A percentile compares a stretch with the other conserved stretches of the same genome.
Conservation (phyloP, 2,329 filamentous ascomycete species). For the Teratosphaeria epicoccoides region DNA sequence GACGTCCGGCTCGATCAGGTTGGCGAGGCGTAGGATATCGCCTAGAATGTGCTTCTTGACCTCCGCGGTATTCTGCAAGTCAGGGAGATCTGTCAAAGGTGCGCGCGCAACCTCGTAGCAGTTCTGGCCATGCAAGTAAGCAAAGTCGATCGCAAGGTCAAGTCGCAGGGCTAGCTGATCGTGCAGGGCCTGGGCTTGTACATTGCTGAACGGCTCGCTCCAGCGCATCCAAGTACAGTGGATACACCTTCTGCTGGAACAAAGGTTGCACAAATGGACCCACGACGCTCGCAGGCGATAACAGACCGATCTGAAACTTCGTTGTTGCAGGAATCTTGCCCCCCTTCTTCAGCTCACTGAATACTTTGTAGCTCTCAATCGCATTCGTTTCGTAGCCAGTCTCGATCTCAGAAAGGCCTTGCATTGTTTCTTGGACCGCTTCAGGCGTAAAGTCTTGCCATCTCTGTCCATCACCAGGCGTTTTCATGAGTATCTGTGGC, state of each 20-base stretch:
- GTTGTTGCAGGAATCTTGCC: constrained; percentile 13
- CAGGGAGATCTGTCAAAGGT: constrained; percentile 1
- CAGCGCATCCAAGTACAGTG: constrained; percentile 16
- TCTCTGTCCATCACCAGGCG: not conserved
- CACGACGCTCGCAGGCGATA: constrained; percentile 10
- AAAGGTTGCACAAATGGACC: constrained; percentile 7
- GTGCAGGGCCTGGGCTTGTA: constrained; percentile 13
- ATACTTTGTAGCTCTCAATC: constrained; percentile 15
- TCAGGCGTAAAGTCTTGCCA: not conserved
- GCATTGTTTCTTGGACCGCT: constrained; percentile 3
- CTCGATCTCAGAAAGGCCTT: constrained; percentile 3
- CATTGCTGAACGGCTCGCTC: constrained; percentile 7
- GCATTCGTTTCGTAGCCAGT: constrained; percentile 18
- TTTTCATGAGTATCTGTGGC: not conserved
- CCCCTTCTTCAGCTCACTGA: constrained; percentile 10
- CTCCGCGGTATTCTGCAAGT: constrained; percentile 19
- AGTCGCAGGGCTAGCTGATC: constrained; percentile 20
- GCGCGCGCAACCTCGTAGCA: not conserved
- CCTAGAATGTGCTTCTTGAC: constrained; percentile 23
- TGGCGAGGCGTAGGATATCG: constrained; percentile 17
- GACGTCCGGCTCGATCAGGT: constrained; percentile 20
- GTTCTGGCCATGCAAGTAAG: constrained; percentile 10
- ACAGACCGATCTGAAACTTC: constrained; percentile 19
- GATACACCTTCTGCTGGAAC: constrained; percentile 14
- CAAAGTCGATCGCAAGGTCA: constrained; percentile 17